Evolutionary conservation across 2,329 filamentous ascomycete genomes (phyloP), one percentile per base, ranked within the genome.

Genomic region (Cladosporium sp.): DNA sequence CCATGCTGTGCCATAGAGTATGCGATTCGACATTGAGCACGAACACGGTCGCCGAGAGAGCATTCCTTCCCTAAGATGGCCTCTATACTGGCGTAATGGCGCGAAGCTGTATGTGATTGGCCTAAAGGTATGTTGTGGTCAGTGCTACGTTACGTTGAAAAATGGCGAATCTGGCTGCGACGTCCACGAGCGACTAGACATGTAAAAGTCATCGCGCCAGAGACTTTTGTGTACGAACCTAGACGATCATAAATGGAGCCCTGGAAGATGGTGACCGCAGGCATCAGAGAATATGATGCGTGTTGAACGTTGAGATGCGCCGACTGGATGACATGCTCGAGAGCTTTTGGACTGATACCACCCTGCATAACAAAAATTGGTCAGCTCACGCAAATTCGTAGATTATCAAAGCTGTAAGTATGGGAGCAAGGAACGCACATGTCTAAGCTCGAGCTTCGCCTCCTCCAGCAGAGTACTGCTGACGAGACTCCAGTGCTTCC

Each of bases 401-500:
- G 0, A 18, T 58, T 15, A n/a, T 38, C 24, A 18, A 41, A 24
- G 21, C 18, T 28, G 34, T 7, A 15, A 32, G 34, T 21, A 6
- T 32, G 18, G 34, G 14, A 47, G 15, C 4, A 28, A 58, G 14
- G 1, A 32, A 57, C 61, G 15, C 28, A 55, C 57, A 38, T 62
- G 32, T 55, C 64, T 59, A 15, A 66, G 64, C 24, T 87, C 87
- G 51, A 96, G 81, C 75, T 93, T 96, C 2, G 93, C 92, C 78
- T 98, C 93, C 71, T 90, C 93, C 63, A 97, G 83, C 15, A 97
- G 81, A 1, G 92, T 91, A 2, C 92, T 93, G 74, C 91, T 92
- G 80, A 94, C 88, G 2, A 97, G 81, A 62, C 88, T 88, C 87
- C 92, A 95, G 87, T 95, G 93, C 65, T 92, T 91, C 0, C 88